These are phyloP conservation scores for Esteya vermicola DNA, from an alignment of 2,329 filamentous ascomycete genomes.

Conservation along the genomic window DNA sequence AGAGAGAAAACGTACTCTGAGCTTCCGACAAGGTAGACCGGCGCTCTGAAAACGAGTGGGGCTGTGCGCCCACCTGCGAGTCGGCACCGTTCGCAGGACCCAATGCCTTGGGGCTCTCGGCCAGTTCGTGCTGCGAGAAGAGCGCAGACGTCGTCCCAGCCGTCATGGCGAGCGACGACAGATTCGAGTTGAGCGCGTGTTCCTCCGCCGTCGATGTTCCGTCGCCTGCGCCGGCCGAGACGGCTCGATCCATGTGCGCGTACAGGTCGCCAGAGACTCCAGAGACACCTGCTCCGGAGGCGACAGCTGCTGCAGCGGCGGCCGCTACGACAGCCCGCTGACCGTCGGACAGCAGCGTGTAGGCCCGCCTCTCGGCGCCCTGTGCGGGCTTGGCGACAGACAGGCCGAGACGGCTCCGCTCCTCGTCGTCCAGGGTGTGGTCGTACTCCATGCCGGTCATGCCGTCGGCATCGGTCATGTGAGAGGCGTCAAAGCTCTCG, in stretches of 20 bases:
- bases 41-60: constrained; percentile 43
- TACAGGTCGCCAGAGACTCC: no score
- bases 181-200: constrained; percentile 34
- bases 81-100: constrained; percentile 33
- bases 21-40: constrained; percentile 31
- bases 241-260: no score
- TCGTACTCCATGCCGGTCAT: constrained; percentile 46
- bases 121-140: constrained; percentile 58
- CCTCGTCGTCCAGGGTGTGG: constrained; percentile 43
- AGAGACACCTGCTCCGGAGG: no score
- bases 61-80: constrained; percentile 18
- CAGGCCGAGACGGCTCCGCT: constrained; percentile 51
- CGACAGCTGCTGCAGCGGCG: not conserved
- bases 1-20: constrained; percentile 18
- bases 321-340: constrained; percentile 22
- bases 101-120: constrained; percentile 75
- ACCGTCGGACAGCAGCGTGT: constrained; percentile 38
- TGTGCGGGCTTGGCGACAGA: constrained; percentile 62
- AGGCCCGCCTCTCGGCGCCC: constrained; percentile 63
- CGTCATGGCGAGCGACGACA: constrained; percentile 32
- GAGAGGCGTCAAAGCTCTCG: constrained; percentile 18
- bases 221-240: no score
- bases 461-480: constrained; percentile 20
- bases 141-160: constrained; percentile 39
- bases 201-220: constrained; percentile 4